These are phyloP conservation scores for Adansonia grandidieri DNA, from an alignment of 441 rosid species.

Conservation along the genomic window DNA sequence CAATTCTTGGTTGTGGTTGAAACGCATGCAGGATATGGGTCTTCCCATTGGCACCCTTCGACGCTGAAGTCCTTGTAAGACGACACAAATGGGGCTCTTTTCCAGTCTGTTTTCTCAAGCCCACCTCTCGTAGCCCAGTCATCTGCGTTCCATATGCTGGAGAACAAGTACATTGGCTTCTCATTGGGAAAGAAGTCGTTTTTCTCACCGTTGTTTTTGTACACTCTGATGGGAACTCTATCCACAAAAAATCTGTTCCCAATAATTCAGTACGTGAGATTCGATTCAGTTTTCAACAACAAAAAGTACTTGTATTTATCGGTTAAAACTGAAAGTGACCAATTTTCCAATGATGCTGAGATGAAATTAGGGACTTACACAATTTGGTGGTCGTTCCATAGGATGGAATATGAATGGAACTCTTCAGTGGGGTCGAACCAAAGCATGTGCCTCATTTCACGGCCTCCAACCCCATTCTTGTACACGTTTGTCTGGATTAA, in stretches of 20 bases:
- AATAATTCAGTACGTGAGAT: background rate
- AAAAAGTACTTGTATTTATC: too few species aligned
- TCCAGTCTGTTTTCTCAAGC: conserved; percentile 87
- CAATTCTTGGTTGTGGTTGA: conserved; percentile 81
- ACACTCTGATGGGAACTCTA: conserved; percentile 69
- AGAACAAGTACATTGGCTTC: conserved; percentile 90
- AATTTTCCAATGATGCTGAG: background rate
- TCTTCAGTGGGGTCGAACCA: conserved; percentile 97
- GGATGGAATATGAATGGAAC: conserved; percentile 69
- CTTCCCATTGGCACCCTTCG: conserved; percentile 91
- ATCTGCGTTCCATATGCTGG: conserved; percentile 93
- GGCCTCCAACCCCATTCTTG: conserved; percentile 78
- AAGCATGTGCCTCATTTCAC: conserved; percentile 92
- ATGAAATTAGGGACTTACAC: conserved; percentile 49
- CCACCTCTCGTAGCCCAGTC: conserved; percentile 97
- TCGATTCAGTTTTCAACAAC: background rate
- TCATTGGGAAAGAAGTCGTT: conserved; percentile 85
- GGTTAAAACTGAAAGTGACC: too few species aligned
- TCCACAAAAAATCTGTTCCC: conserved; percentile 73
- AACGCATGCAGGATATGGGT: conserved; percentile 82
- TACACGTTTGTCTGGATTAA: conserved; percentile 83
- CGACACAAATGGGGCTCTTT: conserved; percentile 79
- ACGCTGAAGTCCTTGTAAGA: conserved; percentile 79
- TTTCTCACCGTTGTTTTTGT: conserved; percentile 69
- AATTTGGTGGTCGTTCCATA: conserved; percentile 80